Conservation (phyloP, 116 monocot species). For the Iris pallida region DNA sequence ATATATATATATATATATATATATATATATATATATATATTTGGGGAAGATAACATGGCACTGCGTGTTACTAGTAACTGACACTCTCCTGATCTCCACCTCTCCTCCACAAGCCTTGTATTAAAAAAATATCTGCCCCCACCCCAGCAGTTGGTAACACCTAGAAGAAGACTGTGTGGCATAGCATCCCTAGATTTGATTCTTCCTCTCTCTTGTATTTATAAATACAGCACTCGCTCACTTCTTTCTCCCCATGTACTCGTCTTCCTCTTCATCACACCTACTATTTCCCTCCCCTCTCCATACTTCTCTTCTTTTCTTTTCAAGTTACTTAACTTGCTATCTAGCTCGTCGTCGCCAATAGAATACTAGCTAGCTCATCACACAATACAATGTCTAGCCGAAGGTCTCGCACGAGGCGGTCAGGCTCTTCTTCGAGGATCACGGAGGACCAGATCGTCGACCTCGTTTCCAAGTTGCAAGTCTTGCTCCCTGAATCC, state of each 20-base stretch:
- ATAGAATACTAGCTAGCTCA: not conserved
- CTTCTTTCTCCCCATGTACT: conserved; percentile 10
- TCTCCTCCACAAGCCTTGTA: conserved; percentile 8
- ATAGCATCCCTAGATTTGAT: conserved; percentile 15
- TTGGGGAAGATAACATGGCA: conserved; percentile 8
- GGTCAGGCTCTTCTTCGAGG: conserved; percentile 37
- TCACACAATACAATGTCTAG: conserved; percentile 46
- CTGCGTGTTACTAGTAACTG: conserved; percentile 7
- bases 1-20: not conserved
- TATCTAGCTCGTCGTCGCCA: not conserved
- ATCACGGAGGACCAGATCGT: conserved; percentile 80
- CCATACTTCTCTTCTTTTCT: not conserved
- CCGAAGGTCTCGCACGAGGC: conserved; percentile 50
- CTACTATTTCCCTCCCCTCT: conserved; percentile 7
- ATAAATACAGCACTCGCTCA: conserved; percentile 4
- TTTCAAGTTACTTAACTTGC: not conserved
- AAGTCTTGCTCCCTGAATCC: conserved; percentile 44
- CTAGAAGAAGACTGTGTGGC: not conserved
- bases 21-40: not conserved
- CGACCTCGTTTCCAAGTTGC: conserved; percentile 65
- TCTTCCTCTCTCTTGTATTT: not conserved
- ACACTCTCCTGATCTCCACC: conserved; percentile 5
- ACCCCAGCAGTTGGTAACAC: too few species aligned
- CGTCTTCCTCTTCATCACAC: conserved; percentile 12
- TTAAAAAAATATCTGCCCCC: not conserved